Percentiles rank a stretch among this genome's conserved stretches.
Evolutionary conservation across 345 rosid genomes (phyloP).

Genomic region (Populus pruinosa): DNA sequence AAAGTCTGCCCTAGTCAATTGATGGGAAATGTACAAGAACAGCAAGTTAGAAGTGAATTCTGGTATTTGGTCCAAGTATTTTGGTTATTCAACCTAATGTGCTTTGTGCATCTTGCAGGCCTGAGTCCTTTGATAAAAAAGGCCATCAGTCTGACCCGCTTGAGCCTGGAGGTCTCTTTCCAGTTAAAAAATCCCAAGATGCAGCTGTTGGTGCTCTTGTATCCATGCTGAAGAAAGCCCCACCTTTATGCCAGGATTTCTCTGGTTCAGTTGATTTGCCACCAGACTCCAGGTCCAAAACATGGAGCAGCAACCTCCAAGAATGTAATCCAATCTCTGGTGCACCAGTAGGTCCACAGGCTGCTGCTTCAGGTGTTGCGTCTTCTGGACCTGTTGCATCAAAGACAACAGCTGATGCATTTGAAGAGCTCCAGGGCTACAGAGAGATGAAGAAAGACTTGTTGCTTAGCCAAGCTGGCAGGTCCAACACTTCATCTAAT

Average conservation of each 20-base stretch:
- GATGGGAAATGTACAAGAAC: neutral
- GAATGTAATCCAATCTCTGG: conserved; percentile 23
- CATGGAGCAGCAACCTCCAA: conserved; percentile 20
- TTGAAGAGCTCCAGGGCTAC: conserved; percentile 77
- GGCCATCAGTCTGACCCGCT: conserved; percentile 38
- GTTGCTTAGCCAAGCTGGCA: conserved; percentile 50
- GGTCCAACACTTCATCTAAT: conserved; percentile 24
- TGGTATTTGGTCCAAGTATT: neutral
- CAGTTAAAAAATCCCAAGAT: conserved; percentile 60
- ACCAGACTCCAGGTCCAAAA: conserved; percentile 34
- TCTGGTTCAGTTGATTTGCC: conserved; percentile 29
- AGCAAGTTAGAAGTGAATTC: neutral
- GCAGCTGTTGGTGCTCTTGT: conserved; percentile 94
- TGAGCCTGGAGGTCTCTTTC: conserved; percentile 46
- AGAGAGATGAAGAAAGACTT: conserved; percentile 51
- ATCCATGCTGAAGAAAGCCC: conserved; percentile 77
- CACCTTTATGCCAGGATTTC: conserved; percentile 65
- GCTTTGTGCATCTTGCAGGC: conserved; percentile 33
- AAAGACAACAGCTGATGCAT: conserved; percentile 83
- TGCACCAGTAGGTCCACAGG: conserved; percentile 23
- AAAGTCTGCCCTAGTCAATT: neutral
- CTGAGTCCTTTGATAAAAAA: conserved; percentile 56
- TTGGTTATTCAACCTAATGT: neutral
- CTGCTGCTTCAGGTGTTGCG: conserved; percentile 34
- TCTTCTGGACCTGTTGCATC: conserved; percentile 47